Percentiles rank a stretch among this genome's conserved stretches.
Conservation (phyloP, 2,329 filamentous ascomycete species). For the Fusarium chlamydosporum region DNA sequence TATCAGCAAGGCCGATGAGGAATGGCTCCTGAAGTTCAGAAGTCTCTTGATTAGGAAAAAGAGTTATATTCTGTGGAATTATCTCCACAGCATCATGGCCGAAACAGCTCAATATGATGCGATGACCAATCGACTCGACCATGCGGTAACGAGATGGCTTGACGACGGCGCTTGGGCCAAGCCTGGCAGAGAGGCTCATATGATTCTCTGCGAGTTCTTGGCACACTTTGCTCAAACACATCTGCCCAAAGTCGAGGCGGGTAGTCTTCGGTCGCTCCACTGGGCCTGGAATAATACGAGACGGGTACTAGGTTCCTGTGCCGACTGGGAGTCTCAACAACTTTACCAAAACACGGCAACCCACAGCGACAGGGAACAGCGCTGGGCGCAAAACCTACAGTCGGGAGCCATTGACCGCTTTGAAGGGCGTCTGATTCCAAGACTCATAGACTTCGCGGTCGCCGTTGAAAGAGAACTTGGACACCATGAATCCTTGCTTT, state of each 20-base stretch:
- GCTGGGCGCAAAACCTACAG: conserved; percentile 9
- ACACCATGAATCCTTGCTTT: conserved; percentile 43
- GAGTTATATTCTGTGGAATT: conserved; percentile 29
- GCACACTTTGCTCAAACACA: conserved; percentile 5
- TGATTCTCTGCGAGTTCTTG: conserved; percentile 33
- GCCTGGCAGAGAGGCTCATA: conserved; percentile 4
- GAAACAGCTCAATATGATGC: conserved; percentile 40
- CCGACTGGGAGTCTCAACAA: conserved; percentile 22
- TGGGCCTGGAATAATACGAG: conserved; percentile 3
- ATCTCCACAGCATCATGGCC: conserved; percentile 38
- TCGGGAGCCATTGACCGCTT: neutral
- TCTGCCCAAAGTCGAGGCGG: neutral
- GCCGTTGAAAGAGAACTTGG: conserved; percentile 37
- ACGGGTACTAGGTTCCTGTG: neutral
- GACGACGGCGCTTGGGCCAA: conserved; percentile 10
- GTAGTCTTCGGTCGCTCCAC: neutral
- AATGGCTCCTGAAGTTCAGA: conserved; percentile 20
- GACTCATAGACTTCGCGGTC: conserved; percentile 35
- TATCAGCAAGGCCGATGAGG: conserved; percentile 1
- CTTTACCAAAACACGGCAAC: neutral
- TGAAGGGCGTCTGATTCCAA: conserved; percentile 32
- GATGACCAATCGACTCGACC: conserved; percentile 28
- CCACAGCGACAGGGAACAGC: neutral
- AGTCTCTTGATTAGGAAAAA: neutral
- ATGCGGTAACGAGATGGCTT: conserved; percentile 4